A percentile compares a stretch with the other conserved stretches of the same genome.
These are phyloP conservation scores for Termitomyces sp. DNA, from an alignment of 768 basidiomycete species.

Conservation along the genomic window DNA sequence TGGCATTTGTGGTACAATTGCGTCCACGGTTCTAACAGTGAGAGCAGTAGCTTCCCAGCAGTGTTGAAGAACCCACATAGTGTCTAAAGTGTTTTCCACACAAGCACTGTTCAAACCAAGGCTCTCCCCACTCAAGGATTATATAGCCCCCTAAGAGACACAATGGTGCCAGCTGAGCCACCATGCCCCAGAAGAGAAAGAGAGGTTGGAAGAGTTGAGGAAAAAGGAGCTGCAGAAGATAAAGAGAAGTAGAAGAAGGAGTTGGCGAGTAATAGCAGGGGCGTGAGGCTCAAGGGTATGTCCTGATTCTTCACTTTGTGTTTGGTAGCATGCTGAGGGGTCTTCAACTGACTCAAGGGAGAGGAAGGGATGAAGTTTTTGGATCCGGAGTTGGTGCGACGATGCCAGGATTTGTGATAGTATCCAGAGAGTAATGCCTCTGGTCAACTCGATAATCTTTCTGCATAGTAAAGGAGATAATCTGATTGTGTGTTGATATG, in stretches of 20 bases:
- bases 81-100: too few relatives aligned
- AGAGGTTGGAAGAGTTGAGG: constrained; percentile 44
- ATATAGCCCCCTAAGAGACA: too few relatives aligned
- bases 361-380: constrained; percentile 66
- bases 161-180: too few relatives aligned
- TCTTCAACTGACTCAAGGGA: too few relatives aligned
- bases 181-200: constrained; percentile 54
- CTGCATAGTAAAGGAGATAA: too few relatives aligned
- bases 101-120: too few relatives aligned
- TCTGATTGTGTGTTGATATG: not conserved
- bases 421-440: not conserved
- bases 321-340: not conserved
- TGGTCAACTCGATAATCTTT: too few relatives aligned
- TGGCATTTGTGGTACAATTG: too few relatives aligned
- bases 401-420: not conserved
- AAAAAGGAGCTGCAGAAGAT: constrained; percentile 43
- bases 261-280: constrained; percentile 31
- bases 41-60: too few relatives aligned
- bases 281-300: constrained; percentile 60
- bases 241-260: constrained; percentile 32
- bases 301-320: constrained; percentile 8
- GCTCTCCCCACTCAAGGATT: too few relatives aligned
- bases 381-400: constrained; percentile 43
- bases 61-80: too few relatives aligned
- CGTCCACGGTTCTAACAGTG: too few relatives aligned